Conservation (phyloP, 73 alveolate species). For the Paramecium tetraurelia region DNA sequence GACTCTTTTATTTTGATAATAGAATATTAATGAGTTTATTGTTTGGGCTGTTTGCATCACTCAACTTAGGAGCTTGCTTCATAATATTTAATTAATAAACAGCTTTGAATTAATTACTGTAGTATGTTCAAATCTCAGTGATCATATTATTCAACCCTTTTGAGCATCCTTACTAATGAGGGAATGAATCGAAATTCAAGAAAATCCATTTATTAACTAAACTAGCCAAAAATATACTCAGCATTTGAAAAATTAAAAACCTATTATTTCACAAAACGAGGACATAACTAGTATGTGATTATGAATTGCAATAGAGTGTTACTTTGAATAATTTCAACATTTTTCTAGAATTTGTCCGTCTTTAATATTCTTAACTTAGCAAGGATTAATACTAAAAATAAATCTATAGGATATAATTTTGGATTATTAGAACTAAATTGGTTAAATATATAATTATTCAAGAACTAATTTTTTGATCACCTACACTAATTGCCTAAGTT, state of each 20-base stretch:
- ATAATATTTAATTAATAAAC: background rate
- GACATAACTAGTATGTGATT: background rate
- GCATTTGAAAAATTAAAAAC: background rate
- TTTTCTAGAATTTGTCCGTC: background rate
- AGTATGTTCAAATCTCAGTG: background rate
- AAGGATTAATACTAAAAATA: background rate
- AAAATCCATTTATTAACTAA: background rate
- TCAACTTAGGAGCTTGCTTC: background rate
- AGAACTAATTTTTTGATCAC: background rate
- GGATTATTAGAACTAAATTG: background rate
- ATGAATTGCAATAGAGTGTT: background rate
- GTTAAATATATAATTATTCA: background rate
- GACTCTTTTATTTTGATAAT: constrained; percentile 24
- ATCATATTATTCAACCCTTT: background rate
- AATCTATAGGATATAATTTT: background rate
- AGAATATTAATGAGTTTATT: background rate
- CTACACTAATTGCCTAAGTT: background rate
- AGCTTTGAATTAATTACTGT: background rate
- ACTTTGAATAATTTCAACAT: background rate
- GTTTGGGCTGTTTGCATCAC: background rate
- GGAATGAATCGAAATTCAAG: background rate
- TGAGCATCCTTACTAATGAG: background rate
- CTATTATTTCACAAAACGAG: background rate
- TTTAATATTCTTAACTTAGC: background rate
- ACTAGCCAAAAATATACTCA: background rate